Conservation (phyloP, 768 basidiomycete species). For the Hypsizygus marmoreus region DNA sequence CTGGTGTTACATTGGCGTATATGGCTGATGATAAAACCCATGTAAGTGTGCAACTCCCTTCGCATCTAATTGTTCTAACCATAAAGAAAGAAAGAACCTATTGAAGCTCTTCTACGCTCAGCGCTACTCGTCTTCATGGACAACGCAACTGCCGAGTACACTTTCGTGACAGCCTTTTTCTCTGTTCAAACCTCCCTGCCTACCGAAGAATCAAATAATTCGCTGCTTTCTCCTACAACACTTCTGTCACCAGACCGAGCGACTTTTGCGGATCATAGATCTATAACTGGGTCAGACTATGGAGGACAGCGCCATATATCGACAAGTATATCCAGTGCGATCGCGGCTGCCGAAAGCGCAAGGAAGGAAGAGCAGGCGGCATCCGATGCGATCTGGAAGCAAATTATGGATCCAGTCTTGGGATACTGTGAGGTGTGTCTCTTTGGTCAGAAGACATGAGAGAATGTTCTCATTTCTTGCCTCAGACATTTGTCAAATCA, state of each 20-base stretch:
- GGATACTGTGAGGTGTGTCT: constrained; percentile 75
- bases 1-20: constrained; percentile 78
- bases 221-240: constrained; percentile 37
- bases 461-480: constrained; percentile 2
- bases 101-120: constrained; percentile 86
- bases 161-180: constrained; percentile 88
- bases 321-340: constrained; percentile 35
- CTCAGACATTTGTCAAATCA: constrained; percentile 67
- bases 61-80: constrained; percentile 9
- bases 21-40: constrained; percentile 87
- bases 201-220: constrained; percentile 33
- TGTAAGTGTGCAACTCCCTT: constrained; percentile 49
- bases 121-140: constrained; percentile 90
- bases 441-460: constrained; percentile 2
- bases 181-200: constrained; percentile 37
- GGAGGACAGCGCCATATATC: constrained; percentile 35
- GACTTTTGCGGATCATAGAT: constrained; percentile 42
- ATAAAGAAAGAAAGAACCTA: constrained; percentile 65
- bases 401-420: constrained; percentile 87
- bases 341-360: constrained; percentile 34
- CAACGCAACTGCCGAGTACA: constrained; percentile 91
- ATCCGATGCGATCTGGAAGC: constrained; percentile 81
- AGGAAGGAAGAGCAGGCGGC: constrained; percentile 63
- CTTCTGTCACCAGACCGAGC: constrained; percentile 47
- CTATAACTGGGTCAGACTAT: constrained; percentile 53